Conservation (phyloP, 2,329 filamentous ascomycete species). For the Keithomyces neogunnii region DNA sequence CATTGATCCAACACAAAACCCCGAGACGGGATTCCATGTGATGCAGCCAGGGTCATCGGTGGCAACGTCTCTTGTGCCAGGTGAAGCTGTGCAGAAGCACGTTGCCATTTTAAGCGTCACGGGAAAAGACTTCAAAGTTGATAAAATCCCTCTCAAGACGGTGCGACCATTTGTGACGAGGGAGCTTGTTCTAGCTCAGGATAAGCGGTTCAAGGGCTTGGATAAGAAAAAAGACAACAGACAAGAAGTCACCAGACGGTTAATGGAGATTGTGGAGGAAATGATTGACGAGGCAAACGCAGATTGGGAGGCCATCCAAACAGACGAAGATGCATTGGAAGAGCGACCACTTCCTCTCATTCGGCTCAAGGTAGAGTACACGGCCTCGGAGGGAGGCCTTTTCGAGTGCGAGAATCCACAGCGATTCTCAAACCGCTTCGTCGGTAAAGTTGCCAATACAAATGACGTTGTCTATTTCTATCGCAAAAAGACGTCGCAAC, state of each 20-base stretch:
- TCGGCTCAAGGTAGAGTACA: slow-evolving; percentile 83
- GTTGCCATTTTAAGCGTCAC: slow-evolving; percentile 79
- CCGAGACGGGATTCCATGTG: slow-evolving; percentile 85
- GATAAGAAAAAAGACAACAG: slow-evolving; percentile 79
- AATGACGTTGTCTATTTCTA: slow-evolving; percentile 93
- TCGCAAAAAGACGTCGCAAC: slow-evolving; percentile 65
- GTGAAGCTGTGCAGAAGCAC: slow-evolving; percentile 86
- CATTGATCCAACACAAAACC: slow-evolving; percentile 75
- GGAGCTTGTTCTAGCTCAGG: slow-evolving; percentile 70
- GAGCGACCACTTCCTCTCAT: slow-evolving; percentile 71
- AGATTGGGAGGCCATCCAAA: slow-evolving; percentile 75
- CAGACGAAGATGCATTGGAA: slow-evolving; percentile 49
- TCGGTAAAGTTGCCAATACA: slow-evolving; percentile 83
- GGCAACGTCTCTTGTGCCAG: slow-evolving; percentile 82
- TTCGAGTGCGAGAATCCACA: slow-evolving; percentile 95
- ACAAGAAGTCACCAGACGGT: slow-evolving; percentile 65
- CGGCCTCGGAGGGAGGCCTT: slow-evolving; percentile 71
- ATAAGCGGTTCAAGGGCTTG: slow-evolving; percentile 67
- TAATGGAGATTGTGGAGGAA: slow-evolving; percentile 72
- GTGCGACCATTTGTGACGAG: slow-evolving; percentile 86
- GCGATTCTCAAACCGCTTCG: slow-evolving; percentile 87
- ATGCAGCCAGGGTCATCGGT: slow-evolving; percentile 97
- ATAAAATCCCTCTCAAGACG: slow-evolving; percentile 75
- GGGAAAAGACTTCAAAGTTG: slow-evolving; percentile 70
- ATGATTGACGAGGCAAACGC: slow-evolving; percentile 78